Evolutionary conservation across 2,329 filamentous ascomycete genomes (phyloP).

Genomic region (Cladosporium phlei): DNA sequence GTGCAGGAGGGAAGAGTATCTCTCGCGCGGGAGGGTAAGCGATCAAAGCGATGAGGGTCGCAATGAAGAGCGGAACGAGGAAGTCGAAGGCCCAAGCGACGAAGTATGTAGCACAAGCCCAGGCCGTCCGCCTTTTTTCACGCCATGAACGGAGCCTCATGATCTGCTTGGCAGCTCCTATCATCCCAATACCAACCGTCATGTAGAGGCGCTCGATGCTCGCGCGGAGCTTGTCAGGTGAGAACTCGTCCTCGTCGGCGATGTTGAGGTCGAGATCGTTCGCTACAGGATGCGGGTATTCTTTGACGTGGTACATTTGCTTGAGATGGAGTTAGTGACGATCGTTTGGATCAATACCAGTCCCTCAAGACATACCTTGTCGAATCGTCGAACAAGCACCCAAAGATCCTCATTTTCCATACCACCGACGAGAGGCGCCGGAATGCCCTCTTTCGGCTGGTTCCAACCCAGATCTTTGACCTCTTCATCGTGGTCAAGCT

Average conservation of each 20-base stretch:
- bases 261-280: slow-evolving; percentile 75
- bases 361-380: slow-evolving; percentile 52
- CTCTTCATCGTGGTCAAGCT: slow-evolving; percentile 44
- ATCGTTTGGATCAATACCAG: background rate
- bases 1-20: slow-evolving; percentile 70
- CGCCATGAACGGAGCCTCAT: slow-evolving; percentile 74
- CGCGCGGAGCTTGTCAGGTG: slow-evolving; percentile 73
- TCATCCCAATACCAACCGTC: slow-evolving; percentile 64
- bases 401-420: slow-evolving; percentile 69
- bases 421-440: slow-evolving; percentile 60
- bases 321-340: slow-evolving; percentile 20
- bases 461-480: slow-evolving; percentile 68
- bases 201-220: slow-evolving; percentile 79
- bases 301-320: slow-evolving; percentile 69
- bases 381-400: slow-evolving; percentile 66
- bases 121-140: slow-evolving; percentile 63
- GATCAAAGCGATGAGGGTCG: slow-evolving; percentile 61
- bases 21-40: slow-evolving; percentile 58
- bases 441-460: slow-evolving; percentile 52
- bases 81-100: slow-evolving; percentile 69
- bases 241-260: slow-evolving; percentile 77
- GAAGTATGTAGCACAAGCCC: slow-evolving; percentile 59
- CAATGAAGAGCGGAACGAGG: slow-evolving; percentile 58
- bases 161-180: slow-evolving; percentile 67
- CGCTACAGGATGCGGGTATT: slow-evolving; percentile 54